These are phyloP conservation scores for Colletotrichum trifolii DNA, from an alignment of 2,329 filamentous ascomycete genomes.

Conservation along the genomic window DNA sequence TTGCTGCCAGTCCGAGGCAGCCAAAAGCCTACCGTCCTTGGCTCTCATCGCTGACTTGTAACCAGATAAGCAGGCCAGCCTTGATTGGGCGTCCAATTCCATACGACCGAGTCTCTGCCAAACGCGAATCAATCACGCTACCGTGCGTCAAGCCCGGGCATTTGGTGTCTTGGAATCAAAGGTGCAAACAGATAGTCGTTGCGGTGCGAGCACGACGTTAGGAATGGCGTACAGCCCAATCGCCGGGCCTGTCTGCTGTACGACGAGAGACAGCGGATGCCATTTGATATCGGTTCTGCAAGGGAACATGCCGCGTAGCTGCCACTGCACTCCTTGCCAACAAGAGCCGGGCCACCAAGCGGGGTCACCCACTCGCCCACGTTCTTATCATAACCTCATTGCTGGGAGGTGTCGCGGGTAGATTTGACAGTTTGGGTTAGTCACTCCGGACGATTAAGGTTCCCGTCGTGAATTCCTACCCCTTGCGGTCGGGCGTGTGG, in stretches of 20 bases:
- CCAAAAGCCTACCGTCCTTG: constrained; percentile 19
- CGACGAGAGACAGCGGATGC: background rate
- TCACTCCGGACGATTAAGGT: constrained; percentile 3
- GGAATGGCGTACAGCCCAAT: background rate
- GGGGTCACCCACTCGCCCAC: constrained; percentile 23
- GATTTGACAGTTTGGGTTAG: constrained; percentile 30
- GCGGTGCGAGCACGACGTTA: too few relatives aligned
- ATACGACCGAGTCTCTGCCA: background rate
- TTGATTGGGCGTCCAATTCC: constrained; percentile 13
- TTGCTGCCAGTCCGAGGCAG: background rate
- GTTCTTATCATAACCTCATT: constrained; percentile 23
- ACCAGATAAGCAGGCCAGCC: constrained; percentile 20
- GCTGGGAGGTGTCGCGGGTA: constrained; percentile 17
- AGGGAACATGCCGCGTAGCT: background rate
- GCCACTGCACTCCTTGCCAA: too few relatives aligned
- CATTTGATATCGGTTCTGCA: constrained; percentile 16
- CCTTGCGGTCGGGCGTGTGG: constrained; percentile 9
- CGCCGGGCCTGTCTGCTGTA: too few relatives aligned
- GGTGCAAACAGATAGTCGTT: too few relatives aligned
- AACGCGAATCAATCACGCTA: background rate
- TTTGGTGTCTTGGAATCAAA: too few relatives aligned
- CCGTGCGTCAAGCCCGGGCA: too few relatives aligned
- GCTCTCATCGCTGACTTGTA: constrained; percentile 4
- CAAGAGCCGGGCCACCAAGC: constrained; percentile 22
- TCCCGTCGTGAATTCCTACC: constrained; percentile 28